Conservation (phyloP, 192 early-diverging fungal species). For the Backusella westeae region DNA sequence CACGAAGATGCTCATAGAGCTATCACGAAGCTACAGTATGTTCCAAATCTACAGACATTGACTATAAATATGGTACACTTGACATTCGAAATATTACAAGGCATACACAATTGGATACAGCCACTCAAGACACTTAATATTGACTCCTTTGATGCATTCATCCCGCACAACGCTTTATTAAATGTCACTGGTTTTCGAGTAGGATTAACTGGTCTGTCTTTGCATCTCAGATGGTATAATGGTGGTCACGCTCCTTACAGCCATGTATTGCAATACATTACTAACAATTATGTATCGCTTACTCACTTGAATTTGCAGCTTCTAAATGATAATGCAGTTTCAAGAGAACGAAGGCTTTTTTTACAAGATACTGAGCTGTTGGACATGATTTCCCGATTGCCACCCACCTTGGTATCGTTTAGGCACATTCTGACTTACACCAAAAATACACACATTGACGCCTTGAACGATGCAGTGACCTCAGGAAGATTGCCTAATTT, state of each 20-base stretch:
- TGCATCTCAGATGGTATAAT: neutral
- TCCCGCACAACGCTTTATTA: neutral
- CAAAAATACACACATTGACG: neutral
- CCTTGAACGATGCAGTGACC: neutral
- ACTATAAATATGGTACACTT: neutral
- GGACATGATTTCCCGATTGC: neutral
- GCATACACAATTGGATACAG: neutral
- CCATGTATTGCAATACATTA: too few species aligned
- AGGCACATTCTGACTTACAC: neutral
- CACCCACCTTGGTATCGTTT: neutral
- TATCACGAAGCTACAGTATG: neutral
- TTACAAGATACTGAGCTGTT: neutral
- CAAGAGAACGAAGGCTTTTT: neutral
- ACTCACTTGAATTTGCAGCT: too few species aligned
- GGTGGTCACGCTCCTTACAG: too few species aligned
- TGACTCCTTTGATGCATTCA: neutral
- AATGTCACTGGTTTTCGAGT: neutral
- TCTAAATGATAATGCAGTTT: neutral
- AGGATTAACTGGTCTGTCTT: neutral
- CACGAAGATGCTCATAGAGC: neutral
- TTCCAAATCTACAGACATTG: neutral
- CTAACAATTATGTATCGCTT: too few species aligned
- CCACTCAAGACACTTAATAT: neutral
- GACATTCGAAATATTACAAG: neutral
- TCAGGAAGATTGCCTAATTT: neutral